Base-by-base conservation (phyloP, 2,329 filamentous ascomycete species). In the Trichophyton benhamiae region DNA sequence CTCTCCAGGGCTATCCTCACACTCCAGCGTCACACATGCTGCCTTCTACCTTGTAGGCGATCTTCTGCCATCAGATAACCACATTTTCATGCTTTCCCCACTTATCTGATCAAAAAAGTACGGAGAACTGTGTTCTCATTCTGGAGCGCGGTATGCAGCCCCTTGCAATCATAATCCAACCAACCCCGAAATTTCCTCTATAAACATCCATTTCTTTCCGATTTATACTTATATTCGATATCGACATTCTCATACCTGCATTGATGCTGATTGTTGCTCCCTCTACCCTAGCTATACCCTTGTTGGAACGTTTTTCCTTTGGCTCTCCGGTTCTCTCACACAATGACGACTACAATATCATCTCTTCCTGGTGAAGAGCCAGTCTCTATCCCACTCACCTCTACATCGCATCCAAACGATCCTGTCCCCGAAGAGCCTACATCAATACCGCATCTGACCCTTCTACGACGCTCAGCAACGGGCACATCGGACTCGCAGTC, bases 401-500 rank as follows among this genome's bases (percentile, higher is more conserved):
- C 71, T 13, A 77, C 75, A 58, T 78, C 75, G 41, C 77, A 79
- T 63, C 77, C 78, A 13, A 69, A 75, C 58, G 75, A 79, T 65
- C 77, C 77, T 11, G 72, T 79, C 59, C 78, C 77, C 3, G 75
- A 78, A 70, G 77, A 79, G 65, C 78, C 77, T 59, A 70, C 67
- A 20, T 68, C 68, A 3, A 70, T 74, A 15, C 70, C 71, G 52
- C 71, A 72, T 9, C 65, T 75, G 13, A 72, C 71, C 27, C 67
- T 74, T n/a, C 70, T 72, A 11, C 70, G 72, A 36, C 67, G 65
- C 17, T 68, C 66, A 44, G 69, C 72, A 63, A 70, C 68, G 61
- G 30, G 52, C 3, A 15, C 25, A 17, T 66, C 67, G 20, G 62
- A 64, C 5, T 68, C 71, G 4, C 63, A 67, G 15, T 70, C 69